Evolutionary conservation across 768 basidiomycete species (phyloP), one percentile per base, ranked within the genome.

Genomic region (Lenzites betulinus): DNA sequence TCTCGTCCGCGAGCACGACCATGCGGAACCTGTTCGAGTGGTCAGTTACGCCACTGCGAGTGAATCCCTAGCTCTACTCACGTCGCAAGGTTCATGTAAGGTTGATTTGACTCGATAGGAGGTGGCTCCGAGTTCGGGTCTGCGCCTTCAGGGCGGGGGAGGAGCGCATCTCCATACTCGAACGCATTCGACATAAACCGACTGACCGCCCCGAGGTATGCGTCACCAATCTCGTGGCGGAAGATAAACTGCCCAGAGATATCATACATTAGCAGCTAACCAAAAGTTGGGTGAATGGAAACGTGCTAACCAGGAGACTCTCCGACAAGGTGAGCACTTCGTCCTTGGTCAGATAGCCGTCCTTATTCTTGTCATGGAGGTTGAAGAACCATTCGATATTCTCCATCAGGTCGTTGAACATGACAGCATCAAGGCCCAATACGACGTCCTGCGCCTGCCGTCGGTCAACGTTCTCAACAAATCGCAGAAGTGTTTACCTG

Each of bases 381-480:
- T 89, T 90, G 76, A 98, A 98, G 77, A 98, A 96, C 96, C 96
- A 99, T 72, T 97, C 93, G 67, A 98, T 96, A 66, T 93, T 96
- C 58, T 95, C 92, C 97, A 98, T 98, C 65, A 99, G 76, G 73
- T 98, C 97, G 64, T 93, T 95, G 76, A 92, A 90, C 85, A 98
- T 92, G 46, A 97, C 91, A 2, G 89, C 89, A 66, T 97, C 89
- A 50, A 98, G 78, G 1, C 97, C 96, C 28, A 79, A 82, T 11
- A 98, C 88, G 13, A 98, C 78, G 71, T 98, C 95, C 92, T 98
- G 69, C 18, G 59, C 20, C 0, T 15, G 2, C 11, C 16, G 2
- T 39, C 46, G 59, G 26, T 2, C 11, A 9, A 20, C 11, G 2
- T 25, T 51, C 15, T 15, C 20, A 16, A 41, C 1, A 36, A 18